Percentiles rank a stretch among this genome's conserved stretches.
Conservation (phyloP, 1,139 yeast genomes). For the Wickerhamomyces sp. region DNA sequence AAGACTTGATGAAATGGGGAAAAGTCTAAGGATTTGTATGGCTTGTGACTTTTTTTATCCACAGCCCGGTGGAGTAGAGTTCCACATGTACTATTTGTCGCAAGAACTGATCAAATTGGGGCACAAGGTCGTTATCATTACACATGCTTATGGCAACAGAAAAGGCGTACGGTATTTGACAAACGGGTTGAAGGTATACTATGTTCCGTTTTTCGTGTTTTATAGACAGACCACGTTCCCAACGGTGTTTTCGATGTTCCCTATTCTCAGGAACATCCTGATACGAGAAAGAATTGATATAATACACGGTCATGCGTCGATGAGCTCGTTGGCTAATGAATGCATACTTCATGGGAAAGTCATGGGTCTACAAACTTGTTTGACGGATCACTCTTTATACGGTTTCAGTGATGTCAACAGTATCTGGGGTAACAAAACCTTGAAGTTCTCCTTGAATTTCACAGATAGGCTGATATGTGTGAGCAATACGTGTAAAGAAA, state of each 20-base stretch:
- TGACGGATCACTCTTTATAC: slow-evolving; percentile 93
- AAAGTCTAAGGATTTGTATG: slow-evolving; percentile 38
- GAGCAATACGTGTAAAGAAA: slow-evolving; percentile 94
- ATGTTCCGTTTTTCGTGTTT: slow-evolving; percentile 76
- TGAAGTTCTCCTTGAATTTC: slow-evolving; percentile 81
- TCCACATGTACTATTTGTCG: slow-evolving; percentile 82
- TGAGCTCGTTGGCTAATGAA: slow-evolving; percentile 83
- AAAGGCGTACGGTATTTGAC: slow-evolving; percentile 78
- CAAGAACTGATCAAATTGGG: slow-evolving; percentile 72
- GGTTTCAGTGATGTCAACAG: slow-evolving; percentile 89
- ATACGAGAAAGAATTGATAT: slow-evolving; percentile 82
- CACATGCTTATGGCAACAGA: slow-evolving; percentile 84
- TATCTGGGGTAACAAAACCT: slow-evolving; percentile 78
- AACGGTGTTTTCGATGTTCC: slow-evolving; percentile 83
- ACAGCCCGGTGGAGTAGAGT: slow-evolving; percentile 97
- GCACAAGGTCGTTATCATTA: slow-evolving; percentile 85
- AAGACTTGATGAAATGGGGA: not conserved
- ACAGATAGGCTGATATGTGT: slow-evolving; percentile 94
- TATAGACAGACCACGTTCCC: slow-evolving; percentile 86
- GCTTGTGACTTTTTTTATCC: slow-evolving; percentile 97
- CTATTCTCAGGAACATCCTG: slow-evolving; percentile 78
- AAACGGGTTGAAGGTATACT: slow-evolving; percentile 89
- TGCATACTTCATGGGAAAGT: slow-evolving; percentile 86
- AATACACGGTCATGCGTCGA: slow-evolving; percentile 93
- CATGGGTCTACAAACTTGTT: slow-evolving; percentile 87